Percentiles rank a stretch among this genome's conserved stretches.
Conservation (phyloP, 129 eudicot species). For the Sambucus nigra region DNA sequence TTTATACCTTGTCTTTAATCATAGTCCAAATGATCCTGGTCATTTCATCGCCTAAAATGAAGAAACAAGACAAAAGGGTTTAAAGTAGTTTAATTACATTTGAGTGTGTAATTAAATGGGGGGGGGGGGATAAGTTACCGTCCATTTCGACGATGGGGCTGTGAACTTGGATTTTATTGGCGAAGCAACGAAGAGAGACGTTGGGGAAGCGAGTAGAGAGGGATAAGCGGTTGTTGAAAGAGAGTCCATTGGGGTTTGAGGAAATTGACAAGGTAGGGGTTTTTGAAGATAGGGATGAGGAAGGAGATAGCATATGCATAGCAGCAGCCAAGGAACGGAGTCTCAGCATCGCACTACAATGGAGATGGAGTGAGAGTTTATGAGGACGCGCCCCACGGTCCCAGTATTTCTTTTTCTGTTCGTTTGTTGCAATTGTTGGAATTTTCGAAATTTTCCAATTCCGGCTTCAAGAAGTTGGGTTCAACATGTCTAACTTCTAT, state of each 20-base stretch:
- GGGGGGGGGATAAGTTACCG: conserved; percentile 24
- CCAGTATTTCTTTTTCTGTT: no score
- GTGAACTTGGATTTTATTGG: conserved; percentile 47
- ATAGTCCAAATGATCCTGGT: conserved; percentile 82
- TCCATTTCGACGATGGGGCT: conserved; percentile 96
- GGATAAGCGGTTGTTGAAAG: conserved; percentile 12
- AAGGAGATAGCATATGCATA: conserved; percentile 20
- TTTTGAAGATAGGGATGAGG: conserved; percentile 21
- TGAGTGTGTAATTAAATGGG: background rate
- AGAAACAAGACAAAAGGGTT: conserved; percentile 10
- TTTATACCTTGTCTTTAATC: conserved; percentile 75
- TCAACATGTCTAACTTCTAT: no score
- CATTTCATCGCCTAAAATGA: conserved; percentile 77
- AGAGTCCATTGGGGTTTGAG: conserved; percentile 9
- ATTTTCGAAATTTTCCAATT: no score
- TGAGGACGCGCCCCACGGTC: no score
- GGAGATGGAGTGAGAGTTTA: no score
- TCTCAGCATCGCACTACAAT: conserved; percentile 8
- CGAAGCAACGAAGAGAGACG: conserved; percentile 63
- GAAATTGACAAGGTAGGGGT: conserved; percentile 20
- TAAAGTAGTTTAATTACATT: background rate
- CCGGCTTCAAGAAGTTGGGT: no score
- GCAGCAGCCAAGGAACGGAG: conserved; percentile 42
- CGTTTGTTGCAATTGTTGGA: no score
- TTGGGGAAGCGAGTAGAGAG: conserved; percentile 21